phyloP scores from a whole-genome alignment of 345 rosid genomes.

The Populus euphratica region DNA sequence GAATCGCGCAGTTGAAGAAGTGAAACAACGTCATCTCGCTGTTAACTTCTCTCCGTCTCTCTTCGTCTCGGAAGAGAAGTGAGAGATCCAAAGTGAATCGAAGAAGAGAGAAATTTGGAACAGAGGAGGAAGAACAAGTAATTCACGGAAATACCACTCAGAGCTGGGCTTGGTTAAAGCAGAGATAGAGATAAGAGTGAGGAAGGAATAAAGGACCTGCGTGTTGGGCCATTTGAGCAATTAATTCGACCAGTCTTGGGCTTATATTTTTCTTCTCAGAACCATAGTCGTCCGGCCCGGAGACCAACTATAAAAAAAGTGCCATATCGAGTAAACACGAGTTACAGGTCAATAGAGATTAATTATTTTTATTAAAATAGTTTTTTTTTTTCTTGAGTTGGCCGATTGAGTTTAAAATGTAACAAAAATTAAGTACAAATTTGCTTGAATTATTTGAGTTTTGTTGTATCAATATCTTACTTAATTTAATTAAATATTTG shows the following conservation, averaged over 20 bases:
- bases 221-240: neutral
- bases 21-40: constrained; percentile 79
- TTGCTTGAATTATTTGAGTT: no score
- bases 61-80: neutral
- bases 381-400: no score
- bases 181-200: no score
- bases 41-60: constrained; percentile 13
- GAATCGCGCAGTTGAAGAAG: constrained; percentile 98
- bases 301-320: no score
- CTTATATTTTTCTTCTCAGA: neutral
- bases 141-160: neutral
- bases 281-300: no score
- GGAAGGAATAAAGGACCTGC: neutral
- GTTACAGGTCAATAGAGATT: no score
- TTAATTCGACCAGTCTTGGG: neutral
- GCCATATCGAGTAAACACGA: no score
- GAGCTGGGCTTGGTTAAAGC: neutral
- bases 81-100: neutral
- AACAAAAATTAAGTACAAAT: no score
- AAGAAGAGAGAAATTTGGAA: neutral
- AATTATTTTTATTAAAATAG: no score
- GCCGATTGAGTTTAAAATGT: no score
- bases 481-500: no score
- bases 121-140: neutral
- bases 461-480: no score